Base-by-base conservation (phyloP, 257 asterid genomes). In the Rhazya stricta region DNA sequence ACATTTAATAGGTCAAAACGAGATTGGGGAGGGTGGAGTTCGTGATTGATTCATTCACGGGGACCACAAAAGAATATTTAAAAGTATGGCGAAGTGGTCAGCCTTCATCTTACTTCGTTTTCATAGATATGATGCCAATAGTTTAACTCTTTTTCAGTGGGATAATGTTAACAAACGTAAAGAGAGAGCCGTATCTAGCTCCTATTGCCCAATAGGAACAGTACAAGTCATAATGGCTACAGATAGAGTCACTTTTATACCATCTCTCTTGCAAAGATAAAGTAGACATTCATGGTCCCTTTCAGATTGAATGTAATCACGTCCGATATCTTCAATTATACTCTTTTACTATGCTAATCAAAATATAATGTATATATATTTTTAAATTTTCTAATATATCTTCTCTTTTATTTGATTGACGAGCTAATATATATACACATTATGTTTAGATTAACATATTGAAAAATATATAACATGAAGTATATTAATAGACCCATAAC, bases 51-150 rank as follows among this genome's bases (percentile, higher is more conserved):
- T 57, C 27, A 50, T 54, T 12, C 23, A 13, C 9, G 9, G 23
- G 29, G 51, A 19, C 2, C 1, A 67, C 18, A 63, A 73, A 66
- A 37, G 42, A 34, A 19, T 30, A 34, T 0, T 11, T 36, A 56
- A 16, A 32, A 0, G 69, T 72, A 39, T 27, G 43, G 60, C 46
- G 69, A 45, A 67, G 63, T 25, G 80, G 46, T 29, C 76, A 36
- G 72, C 46, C 54, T 69, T n/a, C 61, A 0, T 27, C 21, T 61
- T 29, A 61, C 67, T 61, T 61, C n/a, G 16, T 16, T 30, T 30
- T 61, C 41, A 61, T 5, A n/a, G 32, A 29, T 16, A 10, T n/a
- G 46, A 34, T 30, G 50, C 68, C 27, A 50, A 37, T 5, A 5
- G 9, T 67, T 32, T 56, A 29, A n/a, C n/a, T 32, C 42, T 41